These are phyloP conservation scores for Mycena crocata DNA, from an alignment of 768 basidiomycete genomes.

Conservation along the genomic window DNA sequence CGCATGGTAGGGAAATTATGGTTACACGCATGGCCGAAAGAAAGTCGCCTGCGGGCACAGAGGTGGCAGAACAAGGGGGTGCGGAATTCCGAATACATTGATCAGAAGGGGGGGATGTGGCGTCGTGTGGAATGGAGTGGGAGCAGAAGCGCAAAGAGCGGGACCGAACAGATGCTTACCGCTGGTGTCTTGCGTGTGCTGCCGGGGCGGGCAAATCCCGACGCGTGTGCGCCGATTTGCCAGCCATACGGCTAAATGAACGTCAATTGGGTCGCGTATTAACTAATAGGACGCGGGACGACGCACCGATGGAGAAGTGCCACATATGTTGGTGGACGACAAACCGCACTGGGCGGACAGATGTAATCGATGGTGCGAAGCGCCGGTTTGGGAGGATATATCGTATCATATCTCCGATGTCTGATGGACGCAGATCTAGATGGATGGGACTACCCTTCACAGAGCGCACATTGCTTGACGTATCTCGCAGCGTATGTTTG, in stretches of 20 bases:
- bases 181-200: too few species aligned
- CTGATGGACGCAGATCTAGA: constrained; percentile 26
- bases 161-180: neutral
- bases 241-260: neutral
- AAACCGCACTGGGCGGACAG: constrained; percentile 10
- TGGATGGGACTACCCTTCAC: neutral
- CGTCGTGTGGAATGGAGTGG: constrained; percentile 3
- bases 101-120: neutral
- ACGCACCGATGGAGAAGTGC: constrained; percentile 17
- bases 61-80: neutral
- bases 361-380: constrained; percentile 14
- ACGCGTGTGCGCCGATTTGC: neutral
- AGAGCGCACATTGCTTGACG: neutral
- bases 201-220: neutral
- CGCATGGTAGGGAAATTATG: neutral
- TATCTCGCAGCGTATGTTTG: neutral
- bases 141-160: constrained; percentile 6
- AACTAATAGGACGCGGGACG: neutral
- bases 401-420: constrained; percentile 33
- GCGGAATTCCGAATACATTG: neutral
- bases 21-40: too few species aligned
- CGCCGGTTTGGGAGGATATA: constrained; percentile 14
- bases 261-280: neutral
- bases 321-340: too few species aligned
- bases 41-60: too few species aligned